A percentile compares a stretch with the other conserved stretches of the same genome.
phyloP scores from a whole-genome alignment of 352 stramenopile species.

The Blastocystis sp. region DNA sequence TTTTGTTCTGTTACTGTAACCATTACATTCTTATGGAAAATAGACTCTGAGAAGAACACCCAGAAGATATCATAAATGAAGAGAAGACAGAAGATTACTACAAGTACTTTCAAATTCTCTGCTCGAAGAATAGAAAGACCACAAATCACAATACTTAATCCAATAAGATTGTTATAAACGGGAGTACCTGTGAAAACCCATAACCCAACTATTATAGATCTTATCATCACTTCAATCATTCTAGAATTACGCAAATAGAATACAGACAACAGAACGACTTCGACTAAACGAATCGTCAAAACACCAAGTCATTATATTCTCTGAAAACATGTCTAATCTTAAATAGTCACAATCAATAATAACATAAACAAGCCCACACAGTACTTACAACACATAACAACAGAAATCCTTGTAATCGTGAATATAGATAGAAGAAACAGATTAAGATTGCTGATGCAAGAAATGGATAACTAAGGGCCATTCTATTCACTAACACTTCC shows the following conservation, averaged over 20 bases:
- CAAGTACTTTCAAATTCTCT: not conserved
- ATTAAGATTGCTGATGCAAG: not conserved
- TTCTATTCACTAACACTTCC: not conserved
- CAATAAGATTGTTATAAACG: not conserved
- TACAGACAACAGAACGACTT: not conserved
- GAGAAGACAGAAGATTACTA: not conserved
- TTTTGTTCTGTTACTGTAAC: constrained; percentile 27
- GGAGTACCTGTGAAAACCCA: not conserved
- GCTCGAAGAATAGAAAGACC: not conserved
- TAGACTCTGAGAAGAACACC: constrained; percentile 18
- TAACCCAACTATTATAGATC: not conserved
- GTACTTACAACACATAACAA: not conserved
- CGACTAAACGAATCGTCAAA: not conserved
- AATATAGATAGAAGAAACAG: constrained; percentile 1
- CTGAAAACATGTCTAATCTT: not conserved
- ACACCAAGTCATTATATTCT: not conserved
- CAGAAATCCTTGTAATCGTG: not conserved
- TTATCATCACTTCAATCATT: not conserved
- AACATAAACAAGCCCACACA: not conserved
- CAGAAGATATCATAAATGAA: constrained; percentile 47
- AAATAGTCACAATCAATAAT: not conserved
- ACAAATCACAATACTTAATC: not conserved
- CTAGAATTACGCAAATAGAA: not conserved
- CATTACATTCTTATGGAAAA: constrained; percentile 38
- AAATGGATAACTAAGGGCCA: not conserved